Conservation (phyloP, 345 rosid species). For the Salix brachista region DNA sequence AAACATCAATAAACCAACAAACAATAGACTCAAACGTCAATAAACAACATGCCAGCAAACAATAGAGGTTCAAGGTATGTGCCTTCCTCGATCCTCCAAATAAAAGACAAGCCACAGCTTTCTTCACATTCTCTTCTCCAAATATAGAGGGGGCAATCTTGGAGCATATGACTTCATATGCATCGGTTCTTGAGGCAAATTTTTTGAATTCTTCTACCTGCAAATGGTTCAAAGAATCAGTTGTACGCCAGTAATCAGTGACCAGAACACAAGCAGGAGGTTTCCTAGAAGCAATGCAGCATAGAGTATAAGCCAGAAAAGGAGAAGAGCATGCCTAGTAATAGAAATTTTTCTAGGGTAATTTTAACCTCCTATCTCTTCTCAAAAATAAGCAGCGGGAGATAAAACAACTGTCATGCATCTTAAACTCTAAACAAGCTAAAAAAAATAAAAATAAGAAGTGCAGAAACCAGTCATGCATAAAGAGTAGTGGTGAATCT, state of each 20-base stretch:
- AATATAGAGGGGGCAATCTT: constrained; percentile 93
- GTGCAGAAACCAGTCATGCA: background rate
- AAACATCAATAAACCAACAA: constrained; percentile 1
- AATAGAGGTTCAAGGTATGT: background rate
- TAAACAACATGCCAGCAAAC: background rate
- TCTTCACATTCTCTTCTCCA: constrained; percentile 88
- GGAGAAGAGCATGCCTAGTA: background rate
- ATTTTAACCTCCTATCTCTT: background rate
- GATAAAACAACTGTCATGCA: background rate
- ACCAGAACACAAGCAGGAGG: background rate
- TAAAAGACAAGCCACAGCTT: constrained; percentile 85
- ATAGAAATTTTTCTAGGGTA: background rate
- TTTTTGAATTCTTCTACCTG: constrained; percentile 92
- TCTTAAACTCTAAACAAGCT: background rate
- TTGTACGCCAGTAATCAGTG: background rate
- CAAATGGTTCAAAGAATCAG: constrained; percentile 1
- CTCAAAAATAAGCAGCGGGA: background rate
- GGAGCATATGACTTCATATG: constrained; percentile 54
- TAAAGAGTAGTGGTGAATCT: background rate
- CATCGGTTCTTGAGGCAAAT: constrained; percentile 61
- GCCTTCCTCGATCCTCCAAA: constrained; percentile 98
- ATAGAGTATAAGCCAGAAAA: background rate
- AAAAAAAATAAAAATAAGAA: background rate
- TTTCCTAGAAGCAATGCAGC: background rate
- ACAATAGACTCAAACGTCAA: constrained; percentile 2